A percentile compares a stretch with the other conserved stretches of the same genome.
Conservation (phyloP, 2,329 filamentous ascomycete genomes). For the Blastomyces parvus region DNA sequence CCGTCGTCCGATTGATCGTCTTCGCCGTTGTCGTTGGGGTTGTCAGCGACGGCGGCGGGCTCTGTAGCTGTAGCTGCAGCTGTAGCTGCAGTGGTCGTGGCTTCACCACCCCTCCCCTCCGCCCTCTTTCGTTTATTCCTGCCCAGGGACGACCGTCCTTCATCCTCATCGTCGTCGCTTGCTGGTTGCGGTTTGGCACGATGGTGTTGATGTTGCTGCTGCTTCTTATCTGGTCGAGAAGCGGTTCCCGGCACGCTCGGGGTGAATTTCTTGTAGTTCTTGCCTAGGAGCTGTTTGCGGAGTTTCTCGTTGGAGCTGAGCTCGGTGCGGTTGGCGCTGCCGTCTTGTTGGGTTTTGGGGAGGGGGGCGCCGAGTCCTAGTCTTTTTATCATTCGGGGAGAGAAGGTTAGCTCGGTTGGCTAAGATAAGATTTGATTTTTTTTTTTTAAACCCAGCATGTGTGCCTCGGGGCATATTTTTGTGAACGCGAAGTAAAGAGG, state of each 20-base stretch:
- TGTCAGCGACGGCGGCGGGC: background rate
- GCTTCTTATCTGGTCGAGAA: slow-evolving; percentile 5
- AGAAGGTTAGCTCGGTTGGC: slow-evolving; percentile 5
- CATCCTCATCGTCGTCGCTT: slow-evolving; percentile 34
- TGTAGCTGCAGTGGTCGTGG: background rate
- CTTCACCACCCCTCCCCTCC: slow-evolving; percentile 8
- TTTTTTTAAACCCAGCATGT: no score
- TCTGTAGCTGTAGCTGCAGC: background rate
- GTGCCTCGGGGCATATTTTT: no score
- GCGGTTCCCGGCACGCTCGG: background rate
- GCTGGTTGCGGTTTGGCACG: background rate
- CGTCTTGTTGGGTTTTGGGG: slow-evolving; percentile 33
- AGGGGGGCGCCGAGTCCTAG: slow-evolving; percentile 42
- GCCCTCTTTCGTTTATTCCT: slow-evolving; percentile 22
- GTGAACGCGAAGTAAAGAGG: background rate
- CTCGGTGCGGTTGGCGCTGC: slow-evolving; percentile 33
- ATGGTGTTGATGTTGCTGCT: background rate
- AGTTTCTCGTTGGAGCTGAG: slow-evolving; percentile 37
- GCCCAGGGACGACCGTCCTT: slow-evolving; percentile 34
- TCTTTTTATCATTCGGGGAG: no score
- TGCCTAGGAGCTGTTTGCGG: slow-evolving; percentile 38
- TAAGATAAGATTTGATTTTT: no score
- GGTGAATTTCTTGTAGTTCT: slow-evolving; percentile 31
- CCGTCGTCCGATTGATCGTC: slow-evolving; percentile 16
- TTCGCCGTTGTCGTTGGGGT: background rate